Evolutionary conservation across 1,139 yeast genomes (phyloP).

Genomic region (Saccharomycopsis phalli): DNA sequence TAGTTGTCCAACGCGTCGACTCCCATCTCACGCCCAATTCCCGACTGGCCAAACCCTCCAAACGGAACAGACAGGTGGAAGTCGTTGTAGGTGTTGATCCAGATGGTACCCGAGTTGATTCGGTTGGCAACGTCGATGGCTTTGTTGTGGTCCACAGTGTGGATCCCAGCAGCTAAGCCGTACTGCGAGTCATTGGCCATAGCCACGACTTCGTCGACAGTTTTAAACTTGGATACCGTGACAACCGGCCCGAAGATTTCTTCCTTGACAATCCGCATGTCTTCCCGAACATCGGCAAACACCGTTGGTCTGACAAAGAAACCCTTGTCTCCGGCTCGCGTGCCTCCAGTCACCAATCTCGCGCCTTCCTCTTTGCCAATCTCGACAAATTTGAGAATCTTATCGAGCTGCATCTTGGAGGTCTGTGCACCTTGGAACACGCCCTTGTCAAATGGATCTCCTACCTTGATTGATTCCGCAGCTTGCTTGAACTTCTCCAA

Average conservation of each 20-base stretch:
- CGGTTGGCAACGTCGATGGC: constrained; percentile 51
- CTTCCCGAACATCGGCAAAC: constrained; percentile 61
- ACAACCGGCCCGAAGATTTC: constrained; percentile 84
- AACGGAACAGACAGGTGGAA: constrained; percentile 47
- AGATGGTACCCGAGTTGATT: constrained; percentile 62
- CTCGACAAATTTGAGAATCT: constrained; percentile 49
- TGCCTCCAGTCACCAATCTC: constrained; percentile 53
- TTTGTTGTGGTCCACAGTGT: constrained; percentile 48
- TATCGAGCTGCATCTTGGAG: constrained; percentile 47
- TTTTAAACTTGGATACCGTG: constrained; percentile 52
- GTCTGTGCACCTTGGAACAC: constrained; percentile 62
- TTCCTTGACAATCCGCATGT: constrained; percentile 59
- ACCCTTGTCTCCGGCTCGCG: constrained; percentile 49
- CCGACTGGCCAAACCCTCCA: constrained; percentile 62
- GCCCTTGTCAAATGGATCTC: constrained; percentile 63
- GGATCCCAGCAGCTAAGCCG: constrained; percentile 70
- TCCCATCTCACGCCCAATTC: constrained; percentile 72
- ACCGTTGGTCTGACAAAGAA: constrained; percentile 72
- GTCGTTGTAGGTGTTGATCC: constrained; percentile 50
- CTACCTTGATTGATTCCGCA: constrained; percentile 58
- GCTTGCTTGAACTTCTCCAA: constrained; percentile 48
- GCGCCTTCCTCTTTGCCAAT: constrained; percentile 56
- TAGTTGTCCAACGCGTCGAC: constrained; percentile 57
- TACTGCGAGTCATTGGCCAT: constrained; percentile 57
- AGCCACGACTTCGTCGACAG: constrained; percentile 52